Conservation (phyloP, 2,329 filamentous ascomycete species). For the Xylariales sp. region DNA sequence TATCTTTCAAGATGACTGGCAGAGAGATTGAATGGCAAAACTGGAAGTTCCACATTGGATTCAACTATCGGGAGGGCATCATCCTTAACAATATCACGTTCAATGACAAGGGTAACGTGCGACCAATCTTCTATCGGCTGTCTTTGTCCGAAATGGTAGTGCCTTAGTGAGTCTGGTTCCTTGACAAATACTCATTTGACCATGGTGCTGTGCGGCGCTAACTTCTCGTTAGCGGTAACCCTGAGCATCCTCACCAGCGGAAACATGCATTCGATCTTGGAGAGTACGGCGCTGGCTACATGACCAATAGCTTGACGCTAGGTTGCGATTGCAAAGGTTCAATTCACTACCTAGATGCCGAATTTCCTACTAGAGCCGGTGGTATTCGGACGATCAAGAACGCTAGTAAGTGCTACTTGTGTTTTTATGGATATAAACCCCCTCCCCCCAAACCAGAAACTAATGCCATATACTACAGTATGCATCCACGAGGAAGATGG, state of each 20-base stretch:
- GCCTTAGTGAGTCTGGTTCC: conserved; percentile 67
- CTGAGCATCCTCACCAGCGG: conserved; percentile 81
- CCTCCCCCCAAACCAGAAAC: neutral
- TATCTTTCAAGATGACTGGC: conserved; percentile 83
- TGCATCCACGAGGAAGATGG: conserved; percentile 96
- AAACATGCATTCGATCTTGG: conserved; percentile 86
- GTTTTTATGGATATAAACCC: neutral
- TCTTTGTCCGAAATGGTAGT: conserved; percentile 95
- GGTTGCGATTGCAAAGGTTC: conserved; percentile 90
- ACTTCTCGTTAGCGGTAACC: conserved; percentile 67
- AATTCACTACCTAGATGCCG: conserved; percentile 91
- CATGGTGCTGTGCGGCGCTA: conserved; percentile 17
- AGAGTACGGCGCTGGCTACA: conserved; percentile 84
- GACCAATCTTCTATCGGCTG: conserved; percentile 88
- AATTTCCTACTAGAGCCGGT: conserved; percentile 83
- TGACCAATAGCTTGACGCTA: conserved; percentile 81
- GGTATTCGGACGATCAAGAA: conserved; percentile 87
- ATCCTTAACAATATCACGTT: conserved; percentile 91
- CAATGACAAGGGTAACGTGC: conserved; percentile 81
- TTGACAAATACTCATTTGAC: neutral
- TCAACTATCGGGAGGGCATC: conserved; percentile 94
- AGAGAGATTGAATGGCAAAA: conserved; percentile 88
- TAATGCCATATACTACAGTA: conserved; percentile 52
- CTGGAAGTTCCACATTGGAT: conserved; percentile 92
- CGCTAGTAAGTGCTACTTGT: conserved; percentile 60